Evolutionary conservation across 306 rosid genomes (phyloP).

Genomic region (Corylus americana): DNA sequence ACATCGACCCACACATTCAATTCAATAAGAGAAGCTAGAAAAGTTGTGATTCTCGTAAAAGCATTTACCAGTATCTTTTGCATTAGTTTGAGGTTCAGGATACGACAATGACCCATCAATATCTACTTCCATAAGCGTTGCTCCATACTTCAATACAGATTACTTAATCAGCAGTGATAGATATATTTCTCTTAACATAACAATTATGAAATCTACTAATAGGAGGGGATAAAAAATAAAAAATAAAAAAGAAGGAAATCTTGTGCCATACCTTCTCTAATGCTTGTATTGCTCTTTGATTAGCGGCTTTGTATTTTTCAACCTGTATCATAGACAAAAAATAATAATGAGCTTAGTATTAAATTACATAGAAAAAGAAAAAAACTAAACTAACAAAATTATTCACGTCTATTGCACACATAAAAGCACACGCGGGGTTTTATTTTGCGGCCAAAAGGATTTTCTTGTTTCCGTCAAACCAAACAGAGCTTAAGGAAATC

Average conservation of each 20-base stretch:
- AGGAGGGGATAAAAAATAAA: neutral
- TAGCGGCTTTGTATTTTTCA: slow-evolving; percentile 65
- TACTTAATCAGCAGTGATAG: neutral
- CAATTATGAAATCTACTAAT: neutral
- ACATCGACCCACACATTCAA: neutral
- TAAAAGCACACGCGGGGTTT: neutral
- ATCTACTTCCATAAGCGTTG: slow-evolving; percentile 48
- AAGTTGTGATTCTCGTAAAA: neutral
- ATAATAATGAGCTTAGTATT: neutral
- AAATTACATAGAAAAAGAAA: neutral
- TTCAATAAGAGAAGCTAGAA: neutral
- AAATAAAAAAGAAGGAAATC: neutral
- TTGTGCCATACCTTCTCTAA: slow-evolving; percentile 47
- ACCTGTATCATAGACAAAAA: slow-evolving; percentile 36
- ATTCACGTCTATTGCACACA: neutral
- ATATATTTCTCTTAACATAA: neutral
- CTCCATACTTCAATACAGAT: slow-evolving; percentile 46
- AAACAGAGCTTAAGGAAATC: neutral
- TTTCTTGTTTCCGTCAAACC: neutral
- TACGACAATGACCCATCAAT: slow-evolving; percentile 47
- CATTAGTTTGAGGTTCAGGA: slow-evolving; percentile 39
- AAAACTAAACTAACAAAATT: neutral
- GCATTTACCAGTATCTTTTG: slow-evolving; percentile 43
- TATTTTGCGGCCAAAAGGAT: neutral
- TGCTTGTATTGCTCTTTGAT: slow-evolving; percentile 42